phyloP scores from a whole-genome alignment of 441 rosid genomes.

The Adansonia grandidieri region DNA sequence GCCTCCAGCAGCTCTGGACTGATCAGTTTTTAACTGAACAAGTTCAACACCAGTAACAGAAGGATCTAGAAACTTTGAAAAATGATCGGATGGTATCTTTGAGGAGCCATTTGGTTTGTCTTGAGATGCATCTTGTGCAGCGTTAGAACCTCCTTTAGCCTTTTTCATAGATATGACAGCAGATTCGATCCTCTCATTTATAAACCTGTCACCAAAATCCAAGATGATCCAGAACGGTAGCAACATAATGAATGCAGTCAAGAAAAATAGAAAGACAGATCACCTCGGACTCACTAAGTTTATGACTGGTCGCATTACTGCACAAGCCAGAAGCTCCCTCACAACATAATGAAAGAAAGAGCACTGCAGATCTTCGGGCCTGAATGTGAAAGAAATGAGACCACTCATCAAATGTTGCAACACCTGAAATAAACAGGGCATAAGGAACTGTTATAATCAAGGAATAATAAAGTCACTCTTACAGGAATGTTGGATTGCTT shows the following conservation, averaged over 20 bases:
- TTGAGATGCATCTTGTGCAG: conserved; percentile 57
- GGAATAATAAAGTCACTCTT: conserved; percentile 14
- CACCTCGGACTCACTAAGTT: conserved; percentile 94
- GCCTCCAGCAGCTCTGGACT: conserved; percentile 42
- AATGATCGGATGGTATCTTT: conserved; percentile 70
- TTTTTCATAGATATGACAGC: conserved; percentile 61
- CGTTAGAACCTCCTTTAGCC: conserved; percentile 53
- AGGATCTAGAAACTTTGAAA: conserved; percentile 79
- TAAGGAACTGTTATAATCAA: conserved; percentile 27
- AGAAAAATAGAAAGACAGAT: conserved; percentile 28
- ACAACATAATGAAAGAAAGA: conserved; percentile 73
- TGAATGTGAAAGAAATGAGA: conserved; percentile 79
- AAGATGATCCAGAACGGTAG: conserved; percentile 32
- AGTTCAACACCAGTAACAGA: conserved; percentile 94
- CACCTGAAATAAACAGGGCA: conserved; percentile 63
- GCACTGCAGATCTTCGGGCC: conserved; percentile 87
- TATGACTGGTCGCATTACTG: conserved; percentile 88
- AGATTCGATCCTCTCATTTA: conserved; percentile 92
- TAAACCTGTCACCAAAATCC: conserved; percentile 59
- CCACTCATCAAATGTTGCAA: conserved; percentile 90
- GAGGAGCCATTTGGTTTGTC: conserved; percentile 65
- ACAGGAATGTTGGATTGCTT: background rate
- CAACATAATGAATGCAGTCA: conserved; percentile 22
- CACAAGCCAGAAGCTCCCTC: conserved; percentile 97
- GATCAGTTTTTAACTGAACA: conserved; percentile 75